Percentiles rank a stretch among this genome's conserved stretches.
These are phyloP conservation scores for Gracilaria domingensis DNA, from an alignment of 23 red algal genomes.

Conservation along the genomic window DNA sequence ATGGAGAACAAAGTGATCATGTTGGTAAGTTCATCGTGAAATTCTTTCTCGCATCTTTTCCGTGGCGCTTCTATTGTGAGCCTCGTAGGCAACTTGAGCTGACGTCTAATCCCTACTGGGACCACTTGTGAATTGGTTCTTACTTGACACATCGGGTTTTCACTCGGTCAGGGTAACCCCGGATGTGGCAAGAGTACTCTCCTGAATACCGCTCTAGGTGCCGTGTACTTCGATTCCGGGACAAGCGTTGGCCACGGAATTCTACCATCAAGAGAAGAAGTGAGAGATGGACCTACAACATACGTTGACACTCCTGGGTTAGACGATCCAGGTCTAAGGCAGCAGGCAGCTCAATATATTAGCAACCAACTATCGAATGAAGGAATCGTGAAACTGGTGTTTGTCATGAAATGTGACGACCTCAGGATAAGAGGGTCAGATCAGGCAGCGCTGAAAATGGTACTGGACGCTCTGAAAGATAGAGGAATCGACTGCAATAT, in stretches of 20 bases:
- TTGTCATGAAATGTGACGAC: conserved; percentile 38
- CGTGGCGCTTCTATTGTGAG: neutral
- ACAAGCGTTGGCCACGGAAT: conserved; percentile 21
- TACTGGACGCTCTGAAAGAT: conserved; percentile 18
- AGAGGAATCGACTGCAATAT: conserved; percentile 13
- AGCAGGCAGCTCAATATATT: conserved; percentile 31
- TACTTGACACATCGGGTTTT: neutral
- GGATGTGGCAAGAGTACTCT: conserved; percentile 28
- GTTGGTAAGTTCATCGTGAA: neutral
- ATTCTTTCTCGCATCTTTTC: neutral
- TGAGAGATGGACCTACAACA: conserved; percentile 1
- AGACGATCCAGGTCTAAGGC: conserved; percentile 15
- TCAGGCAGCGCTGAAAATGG: conserved; percentile 21
- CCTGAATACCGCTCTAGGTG: conserved; percentile 26
- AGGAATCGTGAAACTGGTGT: conserved; percentile 26
- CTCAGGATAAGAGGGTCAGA: conserved; percentile 23
- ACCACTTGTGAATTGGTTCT: neutral
- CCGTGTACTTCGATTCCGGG: conserved; percentile 12
- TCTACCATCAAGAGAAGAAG: conserved; percentile 7
- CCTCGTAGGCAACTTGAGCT: neutral
- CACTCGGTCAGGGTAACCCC: conserved; percentile 12
- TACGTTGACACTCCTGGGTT: conserved; percentile 48
- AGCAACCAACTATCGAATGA: neutral
- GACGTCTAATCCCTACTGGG: neutral
- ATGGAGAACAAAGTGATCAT: conserved; percentile 18